Percentiles rank a stretch among this genome's conserved stretches.
Evolutionary conservation across 2,329 filamentous ascomycete species (phyloP).

Genomic region (Talaromyces sp.): DNA sequence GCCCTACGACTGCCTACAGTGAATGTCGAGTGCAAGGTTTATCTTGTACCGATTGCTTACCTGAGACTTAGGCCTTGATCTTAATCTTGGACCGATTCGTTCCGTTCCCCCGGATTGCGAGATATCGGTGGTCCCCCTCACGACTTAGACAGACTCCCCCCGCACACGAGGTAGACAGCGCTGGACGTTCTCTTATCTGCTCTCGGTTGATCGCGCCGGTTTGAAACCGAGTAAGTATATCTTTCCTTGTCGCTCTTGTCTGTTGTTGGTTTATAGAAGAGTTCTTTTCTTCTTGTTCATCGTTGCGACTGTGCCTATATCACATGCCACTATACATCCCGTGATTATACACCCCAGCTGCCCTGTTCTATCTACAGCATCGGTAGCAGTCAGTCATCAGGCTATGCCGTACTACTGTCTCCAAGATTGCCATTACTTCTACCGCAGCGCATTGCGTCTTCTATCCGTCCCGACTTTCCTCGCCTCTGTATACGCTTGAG

Average conservation of each 20-base stretch:
- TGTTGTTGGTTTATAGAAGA: not conserved
- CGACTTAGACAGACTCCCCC: not conserved
- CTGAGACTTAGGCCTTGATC: not conserved
- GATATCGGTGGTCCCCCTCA: not conserved
- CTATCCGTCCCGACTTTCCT: conserved; percentile 76
- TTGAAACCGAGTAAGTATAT: not conserved
- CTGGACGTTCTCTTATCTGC: not conserved
- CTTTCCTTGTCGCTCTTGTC: not conserved
- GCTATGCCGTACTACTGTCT: conserved; percentile 75
- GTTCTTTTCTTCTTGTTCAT: too few species aligned
- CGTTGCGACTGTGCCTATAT: not conserved
- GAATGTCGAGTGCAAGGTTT: not conserved
- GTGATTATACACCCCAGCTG: not conserved
- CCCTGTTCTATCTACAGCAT: not conserved
- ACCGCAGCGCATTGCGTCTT: conserved; percentile 81
- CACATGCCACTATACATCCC: conserved; percentile 2
- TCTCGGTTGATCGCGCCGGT: not conserved
- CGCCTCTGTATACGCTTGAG: conserved; percentile 69
- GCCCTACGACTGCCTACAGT: not conserved
- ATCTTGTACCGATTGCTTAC: too few species aligned
- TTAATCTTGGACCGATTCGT: not conserved
- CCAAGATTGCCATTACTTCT: conserved; percentile 91
- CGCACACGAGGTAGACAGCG: conserved; percentile 1
- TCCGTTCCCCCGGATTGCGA: conserved; percentile 4
- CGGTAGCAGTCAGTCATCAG: not conserved